These are phyloP conservation scores for Hordeum marinum DNA, from an alignment of 176 grass and related monocot species.

Conservation along the genomic window DNA sequence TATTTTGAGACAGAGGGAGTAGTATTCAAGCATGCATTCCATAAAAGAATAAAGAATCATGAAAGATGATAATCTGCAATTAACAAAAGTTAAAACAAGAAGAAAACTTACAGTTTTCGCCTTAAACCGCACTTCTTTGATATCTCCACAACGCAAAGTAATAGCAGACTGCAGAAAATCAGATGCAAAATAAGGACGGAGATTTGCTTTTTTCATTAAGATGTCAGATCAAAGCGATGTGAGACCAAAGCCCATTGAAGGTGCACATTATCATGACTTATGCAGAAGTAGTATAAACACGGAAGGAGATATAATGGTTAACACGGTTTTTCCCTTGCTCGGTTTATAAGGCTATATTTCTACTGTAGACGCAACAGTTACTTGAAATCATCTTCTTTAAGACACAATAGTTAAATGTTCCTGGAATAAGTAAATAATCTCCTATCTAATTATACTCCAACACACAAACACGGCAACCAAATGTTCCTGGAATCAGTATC, in stretches of 20 bases:
- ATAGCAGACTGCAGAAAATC: slow-evolving; percentile 51
- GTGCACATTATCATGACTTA: too few relatives aligned
- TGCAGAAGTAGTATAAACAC: too few relatives aligned
- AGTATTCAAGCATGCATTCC: too few relatives aligned
- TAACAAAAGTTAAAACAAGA: too few relatives aligned
- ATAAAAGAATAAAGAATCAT: not conserved
- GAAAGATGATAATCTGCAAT: not conserved
- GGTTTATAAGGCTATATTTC: not conserved
- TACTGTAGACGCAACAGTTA: not conserved
- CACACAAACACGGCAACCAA: not conserved
- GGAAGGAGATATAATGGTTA: too few relatives aligned
- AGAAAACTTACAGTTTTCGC: slow-evolving; percentile 62
- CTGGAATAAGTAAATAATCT: not conserved
- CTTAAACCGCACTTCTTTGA: slow-evolving; percentile 72
- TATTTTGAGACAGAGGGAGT: too few relatives aligned
- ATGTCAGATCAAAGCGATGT: too few relatives aligned
- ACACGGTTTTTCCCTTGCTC: not conserved
- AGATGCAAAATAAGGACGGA: not conserved
- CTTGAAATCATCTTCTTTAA: not conserved
- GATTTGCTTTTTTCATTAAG: not conserved
- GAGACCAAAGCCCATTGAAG: too few relatives aligned
- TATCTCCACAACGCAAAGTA: slow-evolving; percentile 41
- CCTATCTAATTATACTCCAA: not conserved
- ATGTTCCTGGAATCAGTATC: not conserved
- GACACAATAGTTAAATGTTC: not conserved